These are phyloP conservation scores for Fraxinus velutina DNA, from an alignment of 305 asterid species.

Conservation along the genomic window DNA sequence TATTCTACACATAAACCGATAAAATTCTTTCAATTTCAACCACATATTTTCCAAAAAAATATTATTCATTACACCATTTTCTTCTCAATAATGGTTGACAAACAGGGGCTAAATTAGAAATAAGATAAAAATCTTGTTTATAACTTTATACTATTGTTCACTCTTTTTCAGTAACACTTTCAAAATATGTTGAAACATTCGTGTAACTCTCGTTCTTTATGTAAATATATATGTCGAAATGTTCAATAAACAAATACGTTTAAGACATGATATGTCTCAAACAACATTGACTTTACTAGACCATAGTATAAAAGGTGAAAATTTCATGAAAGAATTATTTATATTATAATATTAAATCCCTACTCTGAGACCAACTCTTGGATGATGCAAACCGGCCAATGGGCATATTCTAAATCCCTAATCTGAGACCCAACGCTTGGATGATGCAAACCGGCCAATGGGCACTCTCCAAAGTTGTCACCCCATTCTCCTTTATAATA, in stretches of 20 bases:
- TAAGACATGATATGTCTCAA: not conserved
- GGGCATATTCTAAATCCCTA: not conserved
- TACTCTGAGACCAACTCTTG: not conserved
- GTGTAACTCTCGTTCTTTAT: not conserved
- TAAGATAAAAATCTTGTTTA: not conserved
- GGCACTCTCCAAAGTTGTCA: not conserved
- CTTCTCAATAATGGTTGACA: too few species aligned
- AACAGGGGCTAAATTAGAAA: not conserved
- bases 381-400: constrained; percentile 5
- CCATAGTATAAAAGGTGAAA: not conserved
- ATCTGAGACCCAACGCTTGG: not conserved
- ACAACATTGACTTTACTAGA: not conserved
- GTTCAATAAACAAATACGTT: not conserved
- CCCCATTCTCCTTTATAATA: not conserved
- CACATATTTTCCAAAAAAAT: too few species aligned
- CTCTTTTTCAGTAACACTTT: not conserved
- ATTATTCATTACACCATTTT: too few species aligned
- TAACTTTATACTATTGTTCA: not conserved
- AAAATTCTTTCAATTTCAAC: too few species aligned
- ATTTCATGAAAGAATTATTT: not conserved
- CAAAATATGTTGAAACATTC: too few species aligned
- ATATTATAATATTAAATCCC: not conserved
- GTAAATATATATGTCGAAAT: not conserved
- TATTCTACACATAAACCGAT: too few species aligned
- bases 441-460: constrained; percentile 4